Percentiles rank a stretch among this genome's conserved stretches.
phyloP scores from a whole-genome alignment of 2,329 filamentous ascomycete genomes.

The Neospermospora avenae region DNA sequence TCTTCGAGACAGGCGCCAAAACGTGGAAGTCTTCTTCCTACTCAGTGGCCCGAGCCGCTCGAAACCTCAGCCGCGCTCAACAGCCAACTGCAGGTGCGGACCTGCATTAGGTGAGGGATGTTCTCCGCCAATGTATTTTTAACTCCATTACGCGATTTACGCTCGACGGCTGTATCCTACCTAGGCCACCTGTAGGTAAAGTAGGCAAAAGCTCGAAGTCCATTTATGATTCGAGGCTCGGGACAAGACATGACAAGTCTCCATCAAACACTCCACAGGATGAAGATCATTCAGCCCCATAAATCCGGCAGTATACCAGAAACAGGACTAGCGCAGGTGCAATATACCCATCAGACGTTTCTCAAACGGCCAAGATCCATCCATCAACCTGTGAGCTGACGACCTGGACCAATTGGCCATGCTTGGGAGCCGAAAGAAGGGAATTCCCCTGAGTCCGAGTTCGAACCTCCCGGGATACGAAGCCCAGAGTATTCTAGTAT shows the following conservation, averaged over 20 bases:
- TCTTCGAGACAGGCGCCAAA: neutral
- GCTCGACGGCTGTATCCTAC: too few species aligned
- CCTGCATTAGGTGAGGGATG: too few species aligned
- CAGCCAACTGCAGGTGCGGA: too few species aligned
- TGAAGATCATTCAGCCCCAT: neutral
- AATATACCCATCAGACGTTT: constrained; percentile 13
- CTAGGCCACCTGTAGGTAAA: too few species aligned
- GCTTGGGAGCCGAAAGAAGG: neutral
- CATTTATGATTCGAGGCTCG: neutral
- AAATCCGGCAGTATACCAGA: neutral
- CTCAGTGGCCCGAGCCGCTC: constrained; percentile 12
- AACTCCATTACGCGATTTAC: neutral
- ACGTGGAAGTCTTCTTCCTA: neutral
- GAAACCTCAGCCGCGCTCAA: constrained; percentile 1
- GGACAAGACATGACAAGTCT: too few species aligned
- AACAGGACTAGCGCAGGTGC: neutral
- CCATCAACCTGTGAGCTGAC: neutral
- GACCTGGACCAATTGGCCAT: neutral
- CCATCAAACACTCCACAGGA: neutral
- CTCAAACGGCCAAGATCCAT: constrained; percentile 8
- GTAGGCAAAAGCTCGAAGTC: neutral
- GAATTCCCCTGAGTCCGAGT: neutral
- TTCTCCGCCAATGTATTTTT: constrained; percentile 4
- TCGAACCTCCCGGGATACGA: neutral
- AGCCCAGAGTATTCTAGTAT: neutral